Percentiles rank a stretch among this genome's conserved stretches.
phyloP scores from a whole-genome alignment of 2,329 filamentous ascomycete genomes.

The Hypoxylon sp. region DNA sequence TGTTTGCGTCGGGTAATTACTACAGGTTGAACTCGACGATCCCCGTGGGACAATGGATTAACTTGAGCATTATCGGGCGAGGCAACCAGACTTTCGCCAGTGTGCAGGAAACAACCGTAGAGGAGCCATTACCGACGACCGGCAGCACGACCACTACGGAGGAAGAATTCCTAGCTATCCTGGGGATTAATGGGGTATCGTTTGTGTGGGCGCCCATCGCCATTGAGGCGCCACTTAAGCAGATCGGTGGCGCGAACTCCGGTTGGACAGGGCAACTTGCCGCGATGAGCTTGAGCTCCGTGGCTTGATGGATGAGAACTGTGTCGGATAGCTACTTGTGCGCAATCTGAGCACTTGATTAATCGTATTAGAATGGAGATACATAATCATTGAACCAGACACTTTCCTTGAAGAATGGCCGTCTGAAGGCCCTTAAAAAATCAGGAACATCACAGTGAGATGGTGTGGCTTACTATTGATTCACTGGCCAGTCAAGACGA shows the following conservation, averaged over 20 bases:
- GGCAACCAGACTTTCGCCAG: conserved; percentile 55
- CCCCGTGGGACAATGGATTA: conserved; percentile 52
- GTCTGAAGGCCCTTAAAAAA: not conserved
- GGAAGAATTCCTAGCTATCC: conserved; percentile 60
- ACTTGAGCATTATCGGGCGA: conserved; percentile 52
- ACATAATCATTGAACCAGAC: not conserved
- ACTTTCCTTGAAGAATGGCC: not conserved
- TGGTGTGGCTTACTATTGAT: too few species aligned
- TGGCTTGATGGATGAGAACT: conserved; percentile 34
- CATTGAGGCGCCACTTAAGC: conserved; percentile 61
- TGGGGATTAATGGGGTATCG: conserved; percentile 60
- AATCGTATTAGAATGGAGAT: not conserved
- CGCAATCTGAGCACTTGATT: not conserved
- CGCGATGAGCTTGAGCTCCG: conserved; percentile 52
- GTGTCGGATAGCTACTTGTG: not conserved
- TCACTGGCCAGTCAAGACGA: too few species aligned
- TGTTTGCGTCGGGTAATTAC: conserved; percentile 56
- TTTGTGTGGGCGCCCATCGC: conserved; percentile 62
- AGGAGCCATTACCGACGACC: conserved; percentile 26
- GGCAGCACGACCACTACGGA: conserved; percentile 43
- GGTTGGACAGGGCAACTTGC: conserved; percentile 56
- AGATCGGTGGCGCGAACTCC: conserved; percentile 55
- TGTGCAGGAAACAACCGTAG: conserved; percentile 35
- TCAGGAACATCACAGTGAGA: not conserved
- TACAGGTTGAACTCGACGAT: conserved; percentile 56